These are phyloP conservation scores for Verbascum thapsus DNA, from an alignment of 257 asterid species.

Conservation along the genomic window DNA sequence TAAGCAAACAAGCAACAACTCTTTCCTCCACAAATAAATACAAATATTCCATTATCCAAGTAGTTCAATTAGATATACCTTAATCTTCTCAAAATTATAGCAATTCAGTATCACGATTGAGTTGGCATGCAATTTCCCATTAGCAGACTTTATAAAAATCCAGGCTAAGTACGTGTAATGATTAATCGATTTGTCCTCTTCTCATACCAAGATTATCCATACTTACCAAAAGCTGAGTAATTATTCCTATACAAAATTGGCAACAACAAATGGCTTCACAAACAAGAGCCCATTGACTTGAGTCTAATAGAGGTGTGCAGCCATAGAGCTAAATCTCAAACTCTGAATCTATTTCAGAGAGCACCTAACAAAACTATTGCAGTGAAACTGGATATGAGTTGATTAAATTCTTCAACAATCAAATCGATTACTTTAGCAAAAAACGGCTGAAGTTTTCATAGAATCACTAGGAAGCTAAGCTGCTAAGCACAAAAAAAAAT, in stretches of 20 bases:
- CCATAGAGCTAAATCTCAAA: conserved; percentile 6
- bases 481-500: background rate
- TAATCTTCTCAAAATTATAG: conserved; percentile 6
- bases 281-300: background rate
- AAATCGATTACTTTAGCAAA: background rate
- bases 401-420: background rate
- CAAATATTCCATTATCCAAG: background rate
- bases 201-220: background rate
- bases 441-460: conserved; percentile 5
- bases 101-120: background rate
- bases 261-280: conserved; percentile 4
- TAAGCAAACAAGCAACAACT: background rate
- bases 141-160: background rate
- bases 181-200: background rate
- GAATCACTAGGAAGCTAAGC: conserved; percentile 1
- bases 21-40: conserved; percentile 12
- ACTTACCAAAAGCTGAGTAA: conserved; percentile 1
- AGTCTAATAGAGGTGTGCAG: conserved; percentile 13
- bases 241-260: background rate
- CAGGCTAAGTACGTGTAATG: background rate
- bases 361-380: background rate
- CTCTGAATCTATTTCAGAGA: background rate
- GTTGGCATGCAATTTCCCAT: background rate
- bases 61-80: background rate
- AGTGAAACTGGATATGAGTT: background rate